Evolutionary conservation across 768 basidiomycete genomes (phyloP).

Genomic region (Leccinum broughii): DNA sequence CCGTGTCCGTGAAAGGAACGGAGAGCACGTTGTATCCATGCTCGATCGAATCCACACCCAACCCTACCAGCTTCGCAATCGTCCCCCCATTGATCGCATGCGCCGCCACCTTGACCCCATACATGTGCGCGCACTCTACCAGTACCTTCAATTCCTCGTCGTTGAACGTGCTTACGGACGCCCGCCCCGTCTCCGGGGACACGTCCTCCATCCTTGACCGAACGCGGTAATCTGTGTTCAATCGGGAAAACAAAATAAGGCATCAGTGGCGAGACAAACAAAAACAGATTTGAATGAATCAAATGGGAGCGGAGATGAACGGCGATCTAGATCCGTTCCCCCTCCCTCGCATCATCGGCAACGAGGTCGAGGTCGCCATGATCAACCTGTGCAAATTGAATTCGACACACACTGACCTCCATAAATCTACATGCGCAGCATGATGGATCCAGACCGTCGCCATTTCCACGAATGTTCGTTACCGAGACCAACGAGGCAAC

Average conservation of each 20-base stretch:
- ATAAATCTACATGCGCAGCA: conserved; percentile 42
- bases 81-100: conserved; percentile 44
- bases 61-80: conserved; percentile 33
- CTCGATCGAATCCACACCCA: conserved; percentile 54
- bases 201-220: conserved; percentile 47
- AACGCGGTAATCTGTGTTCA: conserved; percentile 50
- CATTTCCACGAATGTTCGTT: neutral
- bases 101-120: conserved; percentile 58
- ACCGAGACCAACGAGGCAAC: conserved; percentile 2
- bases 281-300: neutral
- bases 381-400: neutral
- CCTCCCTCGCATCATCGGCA: neutral
- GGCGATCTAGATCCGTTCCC: conserved; percentile 5
- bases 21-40: conserved; percentile 43
- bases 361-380: conserved; percentile 1
- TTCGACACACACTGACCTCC: conserved; percentile 40
- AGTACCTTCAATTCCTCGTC: conserved; percentile 46
- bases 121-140: conserved; percentile 50
- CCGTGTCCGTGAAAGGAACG: neutral
- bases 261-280: neutral
- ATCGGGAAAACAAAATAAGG: neutral
- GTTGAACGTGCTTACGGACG: conserved; percentile 46
- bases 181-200: conserved; percentile 35
- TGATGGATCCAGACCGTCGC: neutral
- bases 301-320: conserved; percentile 14